Conservation (phyloP, 495 filamentous ascomycete genomes). For the Penicillium crystallinum region DNA sequence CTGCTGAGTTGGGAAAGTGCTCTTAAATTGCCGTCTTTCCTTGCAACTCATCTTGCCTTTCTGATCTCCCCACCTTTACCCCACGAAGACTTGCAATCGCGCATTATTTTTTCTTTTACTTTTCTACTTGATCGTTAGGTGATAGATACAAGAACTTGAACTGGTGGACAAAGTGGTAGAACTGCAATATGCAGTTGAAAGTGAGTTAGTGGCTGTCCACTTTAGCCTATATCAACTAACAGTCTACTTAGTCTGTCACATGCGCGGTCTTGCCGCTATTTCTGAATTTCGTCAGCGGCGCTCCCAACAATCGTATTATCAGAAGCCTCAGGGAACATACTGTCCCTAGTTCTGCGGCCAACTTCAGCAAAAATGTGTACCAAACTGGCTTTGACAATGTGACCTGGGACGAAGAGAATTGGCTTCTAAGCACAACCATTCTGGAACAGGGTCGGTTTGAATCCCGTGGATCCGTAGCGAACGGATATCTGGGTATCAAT, state of each 20-base stretch:
- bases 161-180: neutral
- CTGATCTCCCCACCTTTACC: neutral
- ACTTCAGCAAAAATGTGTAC: slow-evolving; percentile 33
- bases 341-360: slow-evolving; percentile 2
- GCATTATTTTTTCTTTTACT: too few relatives aligned
- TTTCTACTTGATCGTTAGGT: neutral
- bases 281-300: slow-evolving; percentile 6
- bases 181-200: slow-evolving; percentile 20
- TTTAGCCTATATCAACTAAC: slow-evolving; percentile 1
- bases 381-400: slow-evolving; percentile 45
- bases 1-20: neutral
- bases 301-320: slow-evolving; percentile 9
- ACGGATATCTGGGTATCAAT: slow-evolving; percentile 56
- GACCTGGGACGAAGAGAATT: slow-evolving; percentile 61
- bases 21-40: neutral
- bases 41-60: neutral
- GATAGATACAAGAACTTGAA: neutral
- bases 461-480: slow-evolving; percentile 58
- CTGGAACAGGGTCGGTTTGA: slow-evolving; percentile 59
- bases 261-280: slow-evolving; percentile 17
- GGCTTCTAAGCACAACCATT: slow-evolving; percentile 52
- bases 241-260: neutral
- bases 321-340: slow-evolving; percentile 11
- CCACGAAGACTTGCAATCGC: neutral
- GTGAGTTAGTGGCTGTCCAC: slow-evolving; percentile 3